These are phyloP conservation scores for Aspergillus coremiiformis DNA, from an alignment of 495 filamentous ascomycete species.

Conservation along the genomic window DNA sequence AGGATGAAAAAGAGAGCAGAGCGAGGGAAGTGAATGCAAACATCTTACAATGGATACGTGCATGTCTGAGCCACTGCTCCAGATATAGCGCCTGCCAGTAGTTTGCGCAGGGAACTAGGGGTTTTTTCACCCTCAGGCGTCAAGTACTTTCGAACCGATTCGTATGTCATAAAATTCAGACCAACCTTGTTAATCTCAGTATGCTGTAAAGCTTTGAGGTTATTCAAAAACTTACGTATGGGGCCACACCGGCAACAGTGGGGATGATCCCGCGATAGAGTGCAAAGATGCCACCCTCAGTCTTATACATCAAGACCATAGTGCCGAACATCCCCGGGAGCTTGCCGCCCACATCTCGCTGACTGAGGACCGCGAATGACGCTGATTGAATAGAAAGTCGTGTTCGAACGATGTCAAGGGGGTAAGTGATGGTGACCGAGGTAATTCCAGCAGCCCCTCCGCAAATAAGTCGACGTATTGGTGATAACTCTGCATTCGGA, in stretches of 20 bases:
- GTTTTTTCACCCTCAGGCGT: constrained; percentile 85
- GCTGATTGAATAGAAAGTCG: constrained; percentile 93
- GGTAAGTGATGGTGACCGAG: constrained; percentile 73
- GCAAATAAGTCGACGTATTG: constrained; percentile 66
- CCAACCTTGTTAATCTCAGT: constrained; percentile 55
- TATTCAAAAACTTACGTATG: constrained; percentile 60
- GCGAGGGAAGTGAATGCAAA: not conserved
- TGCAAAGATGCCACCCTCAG: constrained; percentile 75
- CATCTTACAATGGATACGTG: constrained; percentile 93
- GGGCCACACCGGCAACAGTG: constrained; percentile 90
- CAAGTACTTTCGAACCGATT: constrained; percentile 73
- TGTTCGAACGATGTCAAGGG: constrained; percentile 93
- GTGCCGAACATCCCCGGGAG: constrained; percentile 92
- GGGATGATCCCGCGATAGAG: constrained; percentile 90
- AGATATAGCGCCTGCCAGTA: constrained; percentile 81
- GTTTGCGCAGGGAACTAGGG: constrained; percentile 69
- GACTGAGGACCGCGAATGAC: constrained; percentile 71
- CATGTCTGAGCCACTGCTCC: constrained; percentile 96
- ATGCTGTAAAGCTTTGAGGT: constrained; percentile 14
- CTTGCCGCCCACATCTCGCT: constrained; percentile 39
- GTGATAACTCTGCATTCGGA: constrained; percentile 58
- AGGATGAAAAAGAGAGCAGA: too few species aligned
- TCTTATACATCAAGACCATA: constrained; percentile 76
- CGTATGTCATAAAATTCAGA: constrained; percentile 97
- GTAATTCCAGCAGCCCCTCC: constrained; percentile 90